Base-by-base conservation (phyloP, 179 eudicot genomes). In the Spinacia oleracea region DNA sequence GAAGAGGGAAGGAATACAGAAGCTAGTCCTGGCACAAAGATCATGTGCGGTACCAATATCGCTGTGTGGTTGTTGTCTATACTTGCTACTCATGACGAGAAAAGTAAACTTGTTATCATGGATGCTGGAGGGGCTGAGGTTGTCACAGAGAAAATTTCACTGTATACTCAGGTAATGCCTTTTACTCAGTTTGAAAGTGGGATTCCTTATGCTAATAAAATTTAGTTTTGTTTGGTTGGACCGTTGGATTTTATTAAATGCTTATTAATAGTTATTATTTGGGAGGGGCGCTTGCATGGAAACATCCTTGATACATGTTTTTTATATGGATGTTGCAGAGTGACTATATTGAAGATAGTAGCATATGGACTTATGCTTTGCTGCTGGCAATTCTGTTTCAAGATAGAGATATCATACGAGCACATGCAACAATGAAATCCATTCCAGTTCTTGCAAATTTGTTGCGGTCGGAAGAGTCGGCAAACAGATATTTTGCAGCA, bases 121-220 rank as follows among this genome's bases (percentile, higher is more conserved):
- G 98, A 96, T 72, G 95, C 97, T 76, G 98, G 92, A 68, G 97
- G 93, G 51, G 81, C 94, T 88, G 99, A 96, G 81, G 86, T 87
- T 75, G 88, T 96, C 66, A 92, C 90, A 6, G 99, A 92, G 74
- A 94, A 88, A 87, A 88, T 94, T 46, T 87, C 91, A 64, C 84
- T 82, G 42, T 86, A 86, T 79, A 48, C 87, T 68, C 94, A 86
- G 97, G 97, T 94, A 91, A 40, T 25, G n/a, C 1, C 42, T 63
- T 62, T 66, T 77, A 34, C 40, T 25, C 48, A 59, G 23, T 32
- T 46, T 78, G 6, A 58, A 12, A 70, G 21, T 45, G 23, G 34
- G 63, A 43, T 43, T 5, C 29, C 12, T 42, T 77, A 21, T 34
- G 40, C 80, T 70, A 31, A 45, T 62, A 4, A 4, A 27, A 48